Conservation (phyloP, 495 filamentous ascomycete species). For the Penicillium robsamsonii region DNA sequence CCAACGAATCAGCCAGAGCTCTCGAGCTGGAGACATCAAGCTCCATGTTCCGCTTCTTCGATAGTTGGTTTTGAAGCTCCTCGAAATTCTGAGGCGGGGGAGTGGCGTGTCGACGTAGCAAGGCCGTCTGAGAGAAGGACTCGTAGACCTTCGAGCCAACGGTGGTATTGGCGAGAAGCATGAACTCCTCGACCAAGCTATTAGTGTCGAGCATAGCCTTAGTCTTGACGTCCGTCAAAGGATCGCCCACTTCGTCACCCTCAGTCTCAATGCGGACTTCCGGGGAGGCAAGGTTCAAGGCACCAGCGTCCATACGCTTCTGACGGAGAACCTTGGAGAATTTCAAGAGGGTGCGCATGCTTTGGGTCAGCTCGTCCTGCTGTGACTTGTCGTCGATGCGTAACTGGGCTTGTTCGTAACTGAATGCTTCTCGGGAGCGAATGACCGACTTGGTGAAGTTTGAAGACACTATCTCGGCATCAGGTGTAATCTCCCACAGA, state of each 20-base stretch:
- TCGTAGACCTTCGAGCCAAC: slow-evolving; percentile 85
- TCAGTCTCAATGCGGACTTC: slow-evolving; percentile 94
- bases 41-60: slow-evolving; percentile 75
- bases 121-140: slow-evolving; percentile 90
- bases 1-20: slow-evolving; percentile 86
- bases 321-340: slow-evolving; percentile 93
- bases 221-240: slow-evolving; percentile 85
- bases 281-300: slow-evolving; percentile 89
- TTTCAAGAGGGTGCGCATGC: slow-evolving; percentile 82
- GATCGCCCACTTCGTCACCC: slow-evolving; percentile 93
- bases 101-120: slow-evolving; percentile 86
- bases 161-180: slow-evolving; percentile 95
- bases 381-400: slow-evolving; percentile 86
- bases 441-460: slow-evolving; percentile 97
- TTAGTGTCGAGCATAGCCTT: slow-evolving; percentile 94
- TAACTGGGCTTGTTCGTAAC: slow-evolving; percentile 92
- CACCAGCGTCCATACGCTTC: slow-evolving; percentile 94
- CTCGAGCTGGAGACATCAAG: slow-evolving; percentile 81
- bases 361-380: slow-evolving; percentile 81
- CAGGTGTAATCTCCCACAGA: slow-evolving; percentile 84
- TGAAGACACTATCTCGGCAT: slow-evolving; percentile 78
- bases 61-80: slow-evolving; percentile 82
- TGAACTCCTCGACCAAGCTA: slow-evolving; percentile 97
- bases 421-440: slow-evolving; percentile 95
- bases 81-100: slow-evolving; percentile 96